phyloP scores from a whole-genome alignment of 2,329 filamentous ascomycete genomes.

The Calonectria pteridis region DNA sequence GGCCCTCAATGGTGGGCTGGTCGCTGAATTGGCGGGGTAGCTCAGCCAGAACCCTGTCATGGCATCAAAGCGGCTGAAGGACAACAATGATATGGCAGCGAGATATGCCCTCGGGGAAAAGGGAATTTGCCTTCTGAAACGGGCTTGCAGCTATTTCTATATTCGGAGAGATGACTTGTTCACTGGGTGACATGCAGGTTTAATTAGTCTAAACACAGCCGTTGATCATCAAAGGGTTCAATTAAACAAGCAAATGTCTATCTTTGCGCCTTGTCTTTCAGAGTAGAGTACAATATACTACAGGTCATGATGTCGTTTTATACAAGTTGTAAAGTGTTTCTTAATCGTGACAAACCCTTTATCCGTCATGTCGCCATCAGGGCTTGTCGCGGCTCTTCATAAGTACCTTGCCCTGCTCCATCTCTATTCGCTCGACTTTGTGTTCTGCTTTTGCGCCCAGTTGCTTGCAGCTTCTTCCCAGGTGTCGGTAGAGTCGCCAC shows the following conservation, averaged over 20 bases:
- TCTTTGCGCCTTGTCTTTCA: conserved; percentile 9
- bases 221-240: not conserved
- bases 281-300: conserved; percentile 32
- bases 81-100: not conserved
- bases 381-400: not conserved
- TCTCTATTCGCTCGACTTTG: conserved; percentile 19
- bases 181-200: not conserved
- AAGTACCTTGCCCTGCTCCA: not conserved
- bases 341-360: not conserved
- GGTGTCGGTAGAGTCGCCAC: conserved; percentile 67
- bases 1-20: conserved; percentile 32
- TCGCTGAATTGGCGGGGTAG: conserved; percentile 33
- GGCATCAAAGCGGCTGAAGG: not conserved
- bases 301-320: conserved; percentile 24
- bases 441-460: conserved; percentile 64
- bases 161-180: not conserved
- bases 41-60: conserved; percentile 3
- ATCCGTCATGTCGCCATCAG: not conserved
- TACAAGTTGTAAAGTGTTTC: conserved; percentile 29
- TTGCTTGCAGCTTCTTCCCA: conserved; percentile 75
- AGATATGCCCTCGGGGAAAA: not conserved
- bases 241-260: conserved; percentile 3
- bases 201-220: conserved; percentile 2
- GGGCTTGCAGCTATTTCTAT: not conserved
- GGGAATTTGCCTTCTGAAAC: not conserved